Evolutionary conservation across 306 rosid genomes (phyloP), one percentile per base, ranked within the genome.

Genomic region (Castanea mollissima): DNA sequence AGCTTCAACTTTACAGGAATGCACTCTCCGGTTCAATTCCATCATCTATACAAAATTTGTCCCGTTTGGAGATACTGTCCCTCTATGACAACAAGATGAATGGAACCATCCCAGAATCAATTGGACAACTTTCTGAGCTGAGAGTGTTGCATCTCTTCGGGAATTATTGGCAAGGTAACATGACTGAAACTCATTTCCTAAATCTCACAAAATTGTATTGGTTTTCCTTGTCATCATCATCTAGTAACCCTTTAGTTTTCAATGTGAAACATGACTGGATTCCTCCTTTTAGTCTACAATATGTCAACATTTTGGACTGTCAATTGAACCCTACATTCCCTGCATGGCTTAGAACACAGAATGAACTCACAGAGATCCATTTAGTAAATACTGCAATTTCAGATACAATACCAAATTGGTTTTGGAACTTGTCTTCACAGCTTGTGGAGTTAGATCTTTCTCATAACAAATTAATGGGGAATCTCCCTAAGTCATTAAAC

Each of bases 281-380:
- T 25, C 75, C 75, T 20, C 18, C 59, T 49, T 71, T 71, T 12
- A 71, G 29, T 71, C 60, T 71, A 25, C 6, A 21, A 12, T 0
- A 4, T 49, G 11, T 71, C 2, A 19, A 49, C 0, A 49, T 71
- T 10, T 1, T 1, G 13, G 21, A 49, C 23, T 71, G 59, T n/a
- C 35, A 49, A 4, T 20, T 71, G 34, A 56, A 56, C 41, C 0
- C 41, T 31, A 20, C 8, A 3, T 78, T 83, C 51, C 82, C 79
- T 11, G 18, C 6, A 64, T 83, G 79, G 82, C 76, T 83, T 13
- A 77, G 11, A 51, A 72, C 81, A 29, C 86, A 82, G 52, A 69
- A 74, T 29, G 31, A 71, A 75, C 13, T 75, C 69, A n/a, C 0
- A 13, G 19, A 6, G 80, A 46, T 75, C 9, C 20, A 46, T 15